phyloP scores from a whole-genome alignment of 2,329 filamentous ascomycete genomes.

The Hypoxylon sp. region DNA sequence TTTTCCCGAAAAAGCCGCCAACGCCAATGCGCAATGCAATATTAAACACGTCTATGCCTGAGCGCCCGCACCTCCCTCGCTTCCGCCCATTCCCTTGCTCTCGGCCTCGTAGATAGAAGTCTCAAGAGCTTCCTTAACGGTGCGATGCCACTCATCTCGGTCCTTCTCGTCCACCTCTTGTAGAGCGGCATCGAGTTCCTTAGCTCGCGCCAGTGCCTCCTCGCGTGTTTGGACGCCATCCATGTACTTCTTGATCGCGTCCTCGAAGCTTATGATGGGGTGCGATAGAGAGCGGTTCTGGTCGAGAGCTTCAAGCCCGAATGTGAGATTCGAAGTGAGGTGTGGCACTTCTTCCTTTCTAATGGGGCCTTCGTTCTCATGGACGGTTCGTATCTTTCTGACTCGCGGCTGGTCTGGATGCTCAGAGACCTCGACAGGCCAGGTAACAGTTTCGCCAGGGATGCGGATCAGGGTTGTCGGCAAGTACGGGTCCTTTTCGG shows the following conservation, averaged over 20 bases:
- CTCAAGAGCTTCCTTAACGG: background rate
- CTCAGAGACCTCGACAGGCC: slow-evolving; percentile 16
- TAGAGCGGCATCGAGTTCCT: background rate
- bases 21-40: background rate
- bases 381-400: background rate
- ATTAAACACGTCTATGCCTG: background rate
- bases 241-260: slow-evolving; percentile 14
- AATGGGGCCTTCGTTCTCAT: background rate
- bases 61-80: background rate
- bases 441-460: slow-evolving; percentile 28
- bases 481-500: background rate
- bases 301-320: background rate
- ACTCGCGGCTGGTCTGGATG: slow-evolving; percentile 21
- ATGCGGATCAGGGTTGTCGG: slow-evolving; percentile 38
- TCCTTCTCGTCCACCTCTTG: background rate
- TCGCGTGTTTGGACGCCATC: background rate
- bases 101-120: background rate
- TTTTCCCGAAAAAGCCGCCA: background rate
- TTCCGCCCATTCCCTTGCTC: background rate
- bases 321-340: background rate
- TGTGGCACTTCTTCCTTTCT: background rate
- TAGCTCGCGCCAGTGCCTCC: background rate
- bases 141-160: background rate
- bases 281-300: background rate
- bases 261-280: background rate